A percentile compares a stretch with the other conserved stretches of the same genome.
phyloP scores from a whole-genome alignment of 2,329 filamentous ascomycete species.

The Talaromyces sp. region DNA sequence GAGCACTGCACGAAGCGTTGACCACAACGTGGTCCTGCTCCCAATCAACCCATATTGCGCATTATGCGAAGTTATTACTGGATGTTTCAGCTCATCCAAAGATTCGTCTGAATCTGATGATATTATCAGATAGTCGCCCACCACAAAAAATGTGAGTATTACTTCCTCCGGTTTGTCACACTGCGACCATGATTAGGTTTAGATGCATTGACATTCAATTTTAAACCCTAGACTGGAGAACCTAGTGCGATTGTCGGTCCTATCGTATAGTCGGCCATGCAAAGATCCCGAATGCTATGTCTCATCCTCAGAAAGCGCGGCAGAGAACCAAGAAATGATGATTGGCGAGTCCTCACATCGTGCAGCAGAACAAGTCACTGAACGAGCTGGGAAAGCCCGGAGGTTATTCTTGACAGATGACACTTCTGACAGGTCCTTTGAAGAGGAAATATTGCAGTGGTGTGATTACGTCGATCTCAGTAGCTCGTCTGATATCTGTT shows the following conservation, averaged over 20 bases:
- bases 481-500: background rate
- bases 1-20: slow-evolving; percentile 1
- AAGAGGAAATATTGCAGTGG: background rate
- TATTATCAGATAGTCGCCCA: background rate
- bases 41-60: background rate
- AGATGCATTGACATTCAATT: background rate
- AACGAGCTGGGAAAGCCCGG: background rate
- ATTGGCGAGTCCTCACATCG: background rate
- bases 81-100: background rate
- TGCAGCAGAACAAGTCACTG: background rate
- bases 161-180: background rate
- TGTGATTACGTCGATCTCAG: background rate
- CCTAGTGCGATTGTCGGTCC: background rate
- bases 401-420: background rate
- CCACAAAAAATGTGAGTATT: background rate
- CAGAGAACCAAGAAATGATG: background rate
- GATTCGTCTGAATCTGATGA: background rate
- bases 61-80: background rate
- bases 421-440: background rate
- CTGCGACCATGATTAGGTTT: background rate
- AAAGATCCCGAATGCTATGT: background rate
- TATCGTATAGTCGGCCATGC: background rate
- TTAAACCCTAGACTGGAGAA: background rate
- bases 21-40: background rate
- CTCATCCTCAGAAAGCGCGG: background rate